Evolutionary conservation across 768 basidiomycete genomes (phyloP).

Genomic region (Megacollybia marginata): DNA sequence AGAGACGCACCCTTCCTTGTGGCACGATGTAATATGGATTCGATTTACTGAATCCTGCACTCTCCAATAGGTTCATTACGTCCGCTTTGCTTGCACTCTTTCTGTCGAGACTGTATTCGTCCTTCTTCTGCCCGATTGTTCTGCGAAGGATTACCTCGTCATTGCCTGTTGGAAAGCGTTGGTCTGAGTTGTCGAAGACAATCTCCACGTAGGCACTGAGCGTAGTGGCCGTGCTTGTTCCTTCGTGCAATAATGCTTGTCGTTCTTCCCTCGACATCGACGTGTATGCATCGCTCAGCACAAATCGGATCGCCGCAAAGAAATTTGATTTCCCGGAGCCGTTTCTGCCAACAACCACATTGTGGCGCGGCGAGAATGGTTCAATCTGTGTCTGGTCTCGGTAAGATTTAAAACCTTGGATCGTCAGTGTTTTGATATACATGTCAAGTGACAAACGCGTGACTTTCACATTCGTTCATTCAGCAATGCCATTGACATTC

Average conservation of each 20-base stretch:
- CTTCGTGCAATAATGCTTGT: slow-evolving; percentile 89
- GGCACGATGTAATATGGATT: slow-evolving; percentile 99
- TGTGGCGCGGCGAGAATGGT: slow-evolving; percentile 89
- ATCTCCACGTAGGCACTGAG: slow-evolving; percentile 95
- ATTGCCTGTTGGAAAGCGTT: slow-evolving; percentile 87
- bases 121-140: slow-evolving; percentile 97
- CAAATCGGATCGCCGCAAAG: slow-evolving; percentile 97
- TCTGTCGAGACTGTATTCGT: slow-evolving; percentile 95
- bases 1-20: slow-evolving; percentile 77
- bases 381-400: slow-evolving; percentile 89
- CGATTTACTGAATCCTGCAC: slow-evolving; percentile 95
- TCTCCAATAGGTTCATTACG: slow-evolving; percentile 94
- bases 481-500: too few species aligned
- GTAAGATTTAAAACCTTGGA: slow-evolving; percentile 98
- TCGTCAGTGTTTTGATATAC: slow-evolving; percentile 86
- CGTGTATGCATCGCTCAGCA: slow-evolving; percentile 94
- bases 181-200: slow-evolving; percentile 91
- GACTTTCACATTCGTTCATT: too few species aligned
- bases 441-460: slow-evolving; percentile 23
- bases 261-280: slow-evolving; percentile 93
- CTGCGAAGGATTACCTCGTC: slow-evolving; percentile 84
- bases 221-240: slow-evolving; percentile 79
- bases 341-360: slow-evolving; percentile 96
- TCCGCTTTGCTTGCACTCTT: slow-evolving; percentile 95
- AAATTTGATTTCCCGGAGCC: slow-evolving; percentile 99